A percentile compares a stretch with the other conserved stretches of the same genome.
These are phyloP conservation scores for Plenodomus biglobosus DNA, from an alignment of 2,329 filamentous ascomycete genomes.

Conservation along the genomic window DNA sequence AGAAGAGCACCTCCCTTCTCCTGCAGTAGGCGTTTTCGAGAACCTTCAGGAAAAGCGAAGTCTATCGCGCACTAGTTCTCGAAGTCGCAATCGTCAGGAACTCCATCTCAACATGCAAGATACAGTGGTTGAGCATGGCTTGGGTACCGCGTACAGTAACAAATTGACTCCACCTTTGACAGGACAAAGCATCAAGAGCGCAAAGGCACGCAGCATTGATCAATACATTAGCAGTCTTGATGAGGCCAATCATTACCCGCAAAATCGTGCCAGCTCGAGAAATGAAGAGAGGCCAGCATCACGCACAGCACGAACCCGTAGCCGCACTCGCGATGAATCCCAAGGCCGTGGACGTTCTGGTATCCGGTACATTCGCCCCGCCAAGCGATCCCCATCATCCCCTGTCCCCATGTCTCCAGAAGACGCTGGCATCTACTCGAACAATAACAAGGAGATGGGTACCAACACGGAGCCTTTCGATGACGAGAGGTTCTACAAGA, in stretches of 20 bases:
- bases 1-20: slow-evolving; percentile 61
- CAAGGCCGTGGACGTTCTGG: slow-evolving; percentile 69
- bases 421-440: slow-evolving; percentile 59
- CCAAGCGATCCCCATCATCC: slow-evolving; percentile 86
- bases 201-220: slow-evolving; percentile 69
- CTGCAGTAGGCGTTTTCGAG: slow-evolving; percentile 64
- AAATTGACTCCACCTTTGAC: slow-evolving; percentile 52
- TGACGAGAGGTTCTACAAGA: slow-evolving; percentile 52
- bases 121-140: slow-evolving; percentile 39
- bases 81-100: slow-evolving; percentile 76
- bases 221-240: slow-evolving; percentile 87
- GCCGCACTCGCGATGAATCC: slow-evolving; percentile 60
- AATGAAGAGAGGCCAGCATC: slow-evolving; percentile 51
- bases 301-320: slow-evolving; percentile 51
- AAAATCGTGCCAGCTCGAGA: slow-evolving; percentile 42
- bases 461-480: slow-evolving; percentile 51
- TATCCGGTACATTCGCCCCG: slow-evolving; percentile 69
- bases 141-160: slow-evolving; percentile 51
- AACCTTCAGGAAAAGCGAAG: slow-evolving; percentile 64
- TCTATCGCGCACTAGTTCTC: slow-evolving; percentile 68
- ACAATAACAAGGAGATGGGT: slow-evolving; percentile 44
- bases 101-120: slow-evolving; percentile 56
- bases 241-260: slow-evolving; percentile 65
- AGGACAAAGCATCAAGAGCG: slow-evolving; percentile 56
- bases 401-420: slow-evolving; percentile 94